Evolutionary conservation across 73 alveolate species (phyloP).

Genomic region (Effrenium voratum): DNA sequence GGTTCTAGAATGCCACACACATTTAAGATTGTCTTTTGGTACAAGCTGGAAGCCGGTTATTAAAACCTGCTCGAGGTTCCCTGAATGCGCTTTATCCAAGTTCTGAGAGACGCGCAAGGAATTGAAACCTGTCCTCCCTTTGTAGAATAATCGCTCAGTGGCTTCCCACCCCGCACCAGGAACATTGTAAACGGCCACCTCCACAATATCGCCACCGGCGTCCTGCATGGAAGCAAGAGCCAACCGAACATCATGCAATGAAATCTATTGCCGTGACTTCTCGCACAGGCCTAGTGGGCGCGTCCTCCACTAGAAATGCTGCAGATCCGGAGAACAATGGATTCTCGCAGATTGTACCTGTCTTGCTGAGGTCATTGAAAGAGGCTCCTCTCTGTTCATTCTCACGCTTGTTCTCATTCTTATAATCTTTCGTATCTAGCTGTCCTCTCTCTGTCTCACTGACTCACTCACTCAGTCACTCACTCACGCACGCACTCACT

Average conservation of each 20-base stretch:
- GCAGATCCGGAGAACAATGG: conserved; percentile 14
- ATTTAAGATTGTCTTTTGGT: no score
- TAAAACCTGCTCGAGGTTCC: background rate
- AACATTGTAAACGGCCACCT: conserved; percentile 51
- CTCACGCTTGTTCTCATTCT: no score
- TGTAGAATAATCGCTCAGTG: conserved; percentile 37
- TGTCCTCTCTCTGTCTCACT: no score
- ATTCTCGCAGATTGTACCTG: conserved; percentile 41
- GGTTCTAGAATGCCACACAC: no score
- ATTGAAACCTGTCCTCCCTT: conserved; percentile 16
- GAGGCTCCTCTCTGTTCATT: background rate
- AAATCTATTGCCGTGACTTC: no score
- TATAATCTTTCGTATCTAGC: no score
- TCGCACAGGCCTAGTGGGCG: background rate
- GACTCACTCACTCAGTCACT: no score
- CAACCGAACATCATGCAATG: no score
- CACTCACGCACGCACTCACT: no score
- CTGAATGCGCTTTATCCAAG: no score
- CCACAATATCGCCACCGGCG: background rate
- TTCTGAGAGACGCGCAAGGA: background rate
- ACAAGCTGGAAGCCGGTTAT: background rate
- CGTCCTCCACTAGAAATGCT: conserved; percentile 46
- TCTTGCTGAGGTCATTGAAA: background rate
- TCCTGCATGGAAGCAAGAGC: background rate
- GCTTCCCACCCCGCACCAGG: conserved; percentile 7